Percentiles rank a stretch among this genome's conserved stretches.
phyloP scores from a whole-genome alignment of 2,329 filamentous ascomycete species.

The Xylaria sp. region DNA sequence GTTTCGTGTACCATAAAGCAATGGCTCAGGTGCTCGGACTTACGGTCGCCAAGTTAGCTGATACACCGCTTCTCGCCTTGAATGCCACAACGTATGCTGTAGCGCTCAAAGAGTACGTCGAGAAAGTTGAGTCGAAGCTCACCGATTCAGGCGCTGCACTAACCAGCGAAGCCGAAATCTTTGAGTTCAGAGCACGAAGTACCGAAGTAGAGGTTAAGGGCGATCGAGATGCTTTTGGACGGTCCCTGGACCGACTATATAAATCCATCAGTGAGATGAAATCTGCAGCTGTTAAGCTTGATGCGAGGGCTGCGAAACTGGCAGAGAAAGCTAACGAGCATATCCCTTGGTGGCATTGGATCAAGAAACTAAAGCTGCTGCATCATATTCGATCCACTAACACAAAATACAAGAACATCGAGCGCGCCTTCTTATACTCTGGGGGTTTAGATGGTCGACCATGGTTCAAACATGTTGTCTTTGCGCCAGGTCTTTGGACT shows the following conservation, averaged over 20 bases:
- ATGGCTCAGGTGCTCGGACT: constrained; percentile 70
- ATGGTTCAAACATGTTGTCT: constrained; percentile 97
- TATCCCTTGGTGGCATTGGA: constrained; percentile 81
- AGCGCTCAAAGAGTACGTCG: constrained; percentile 58
- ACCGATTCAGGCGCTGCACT: constrained; percentile 36
- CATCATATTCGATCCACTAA: constrained; percentile 72
- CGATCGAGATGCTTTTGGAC: constrained; percentile 47
- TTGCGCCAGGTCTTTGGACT: constrained; percentile 89
- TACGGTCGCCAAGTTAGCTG: constrained; percentile 64
- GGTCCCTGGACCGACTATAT: constrained; percentile 47
- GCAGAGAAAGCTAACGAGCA: constrained; percentile 48
- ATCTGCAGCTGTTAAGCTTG: constrained; percentile 50
- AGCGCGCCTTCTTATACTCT: constrained; percentile 78
- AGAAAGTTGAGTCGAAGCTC: constrained; percentile 57
- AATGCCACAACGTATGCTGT: constrained; percentile 68
- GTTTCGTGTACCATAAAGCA: constrained; percentile 68
- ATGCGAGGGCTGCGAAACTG: constrained; percentile 50
- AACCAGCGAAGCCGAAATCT: constrained; percentile 39
- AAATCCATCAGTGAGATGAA: constrained; percentile 42
- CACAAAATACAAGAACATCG: constrained; percentile 80
- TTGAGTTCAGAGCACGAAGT: constrained; percentile 37
- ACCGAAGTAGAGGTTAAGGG: constrained; percentile 38
- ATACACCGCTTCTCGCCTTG: constrained; percentile 67
- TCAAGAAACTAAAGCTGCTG: constrained; percentile 68
- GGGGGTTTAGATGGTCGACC: constrained; percentile 76